Evolutionary conservation across 106 monocot genomes (phyloP).

Genomic region (Platanthera zijinensis): DNA sequence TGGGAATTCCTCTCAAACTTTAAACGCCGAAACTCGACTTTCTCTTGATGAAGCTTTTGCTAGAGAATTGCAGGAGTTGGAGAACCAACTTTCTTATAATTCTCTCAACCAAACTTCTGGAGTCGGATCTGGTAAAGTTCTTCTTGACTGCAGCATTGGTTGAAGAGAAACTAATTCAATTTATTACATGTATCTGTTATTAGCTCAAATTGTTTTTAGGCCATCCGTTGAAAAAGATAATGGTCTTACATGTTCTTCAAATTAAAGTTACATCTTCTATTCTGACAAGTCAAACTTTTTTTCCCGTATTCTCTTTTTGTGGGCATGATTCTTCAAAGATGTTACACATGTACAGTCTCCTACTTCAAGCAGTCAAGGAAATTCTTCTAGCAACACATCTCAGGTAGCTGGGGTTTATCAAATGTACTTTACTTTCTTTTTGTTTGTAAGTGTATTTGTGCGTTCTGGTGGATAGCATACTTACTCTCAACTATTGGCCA

Average conservation of each 20-base stretch:
- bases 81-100: slow-evolving; percentile 31
- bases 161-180: not conserved
- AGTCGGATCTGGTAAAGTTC: slow-evolving; percentile 25
- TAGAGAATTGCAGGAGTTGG: slow-evolving; percentile 44
- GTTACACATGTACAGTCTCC: slow-evolving; percentile 13
- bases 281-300: not conserved
- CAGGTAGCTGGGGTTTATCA: slow-evolving; percentile 20
- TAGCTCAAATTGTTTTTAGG: not conserved
- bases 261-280: not conserved
- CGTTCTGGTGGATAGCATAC: not conserved
- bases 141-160: not conserved
- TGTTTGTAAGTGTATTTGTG: not conserved
- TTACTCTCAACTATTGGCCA: slow-evolving; percentile 11
- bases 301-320: not conserved
- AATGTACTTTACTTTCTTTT: not conserved
- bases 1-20: slow-evolving; percentile 12
- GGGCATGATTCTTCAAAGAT: slow-evolving; percentile 15
- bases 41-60: slow-evolving; percentile 53
- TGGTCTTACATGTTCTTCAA: not conserved
- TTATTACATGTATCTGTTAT: not conserved
- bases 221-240: not conserved
- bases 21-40: slow-evolving; percentile 23
- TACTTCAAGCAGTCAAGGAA: slow-evolving; percentile 11
- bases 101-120: slow-evolving; percentile 22
- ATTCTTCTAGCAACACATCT: slow-evolving; percentile 11